A percentile compares a stretch with the other conserved stretches of the same genome.
These are phyloP conservation scores for Jaenimonas drosophilae DNA, from an alignment of 208 protist species.

Conservation along the genomic window DNA sequence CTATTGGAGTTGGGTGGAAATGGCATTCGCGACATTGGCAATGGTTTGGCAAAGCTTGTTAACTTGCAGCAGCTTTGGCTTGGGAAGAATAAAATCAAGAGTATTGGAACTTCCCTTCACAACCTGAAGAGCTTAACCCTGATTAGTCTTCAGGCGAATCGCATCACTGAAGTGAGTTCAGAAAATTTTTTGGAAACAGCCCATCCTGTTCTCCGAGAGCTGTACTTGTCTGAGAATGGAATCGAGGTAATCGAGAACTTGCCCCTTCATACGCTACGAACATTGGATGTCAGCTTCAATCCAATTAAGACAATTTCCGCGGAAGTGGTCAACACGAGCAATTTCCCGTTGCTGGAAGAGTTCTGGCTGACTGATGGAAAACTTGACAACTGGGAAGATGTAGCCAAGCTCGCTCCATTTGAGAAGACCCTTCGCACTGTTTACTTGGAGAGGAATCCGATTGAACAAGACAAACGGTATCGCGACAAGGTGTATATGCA, in stretches of 20 bases:
- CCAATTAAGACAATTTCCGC: slow-evolving; percentile 62
- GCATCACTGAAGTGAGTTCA: slow-evolving; percentile 49
- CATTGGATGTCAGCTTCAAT: slow-evolving; percentile 84
- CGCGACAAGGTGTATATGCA: slow-evolving; percentile 79
- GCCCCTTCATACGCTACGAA: slow-evolving; percentile 31
- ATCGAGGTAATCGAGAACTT: slow-evolving; percentile 55
- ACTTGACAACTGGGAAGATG: slow-evolving; percentile 69
- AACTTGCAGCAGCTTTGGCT: slow-evolving; percentile 82
- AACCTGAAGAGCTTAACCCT: slow-evolving; percentile 38
- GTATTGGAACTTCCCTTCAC: slow-evolving; percentile 48
- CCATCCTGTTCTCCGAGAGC: slow-evolving; percentile 50
- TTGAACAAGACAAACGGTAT: slow-evolving; percentile 84
- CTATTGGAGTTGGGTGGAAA: slow-evolving; percentile 88
- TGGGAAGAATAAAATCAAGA: slow-evolving; percentile 88
- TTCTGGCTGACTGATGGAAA: slow-evolving; percentile 89
- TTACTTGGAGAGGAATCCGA: slow-evolving; percentile 85
- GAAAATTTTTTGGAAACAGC: slow-evolving; percentile 45
- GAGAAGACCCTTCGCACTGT: slow-evolving; percentile 63
- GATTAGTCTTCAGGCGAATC: slow-evolving; percentile 85
- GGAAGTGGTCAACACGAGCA: slow-evolving; percentile 40
- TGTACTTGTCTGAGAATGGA: slow-evolving; percentile 84
- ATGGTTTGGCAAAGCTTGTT: slow-evolving; percentile 44
- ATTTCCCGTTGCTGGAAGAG: slow-evolving; percentile 70
- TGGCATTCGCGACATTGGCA: slow-evolving; percentile 67
- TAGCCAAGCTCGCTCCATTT: slow-evolving; percentile 60